Percentiles rank a stretch among this genome's conserved stretches.
Conservation (phyloP, 768 basidiomycete genomes). For the Leccinum imitatum region DNA sequence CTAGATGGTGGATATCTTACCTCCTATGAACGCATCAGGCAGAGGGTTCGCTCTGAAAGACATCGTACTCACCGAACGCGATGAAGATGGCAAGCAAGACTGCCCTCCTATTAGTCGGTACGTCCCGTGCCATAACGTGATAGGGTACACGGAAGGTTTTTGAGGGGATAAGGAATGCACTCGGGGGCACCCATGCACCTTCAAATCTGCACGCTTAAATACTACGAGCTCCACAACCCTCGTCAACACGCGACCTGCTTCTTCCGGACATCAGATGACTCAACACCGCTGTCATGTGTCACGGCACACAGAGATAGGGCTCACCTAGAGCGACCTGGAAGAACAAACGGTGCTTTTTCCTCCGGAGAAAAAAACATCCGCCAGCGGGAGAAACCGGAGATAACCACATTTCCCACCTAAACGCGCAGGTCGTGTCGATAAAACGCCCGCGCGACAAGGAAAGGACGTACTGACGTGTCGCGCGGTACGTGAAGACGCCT, state of each 20-base stretch:
- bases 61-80: constrained; percentile 57
- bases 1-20: constrained; percentile 11
- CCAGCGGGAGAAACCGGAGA: neutral
- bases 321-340: neutral
- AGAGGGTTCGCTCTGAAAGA: neutral
- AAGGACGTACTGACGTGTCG: neutral
- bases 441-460: neutral
- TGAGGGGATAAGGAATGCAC: neutral
- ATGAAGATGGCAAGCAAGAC: constrained; percentile 68
- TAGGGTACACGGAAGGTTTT: neutral
- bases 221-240: neutral
- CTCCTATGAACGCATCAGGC: constrained; percentile 15
- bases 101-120: constrained; percentile 63
- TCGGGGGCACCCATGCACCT: neutral
- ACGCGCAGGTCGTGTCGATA: neutral
- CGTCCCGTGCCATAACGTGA: constrained; percentile 36
- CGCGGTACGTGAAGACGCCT: neutral
- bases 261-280: constrained; percentile 19
- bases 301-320: constrained; percentile 5
- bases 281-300: constrained; percentile 5
- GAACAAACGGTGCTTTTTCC: neutral
- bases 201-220: constrained; percentile 8
- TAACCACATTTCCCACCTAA: neutral
- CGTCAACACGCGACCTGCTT: neutral
- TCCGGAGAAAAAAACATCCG: constrained; percentile 1